Conservation (phyloP, 169 alveolate genomes). For the Plasmodium malariae region DNA sequence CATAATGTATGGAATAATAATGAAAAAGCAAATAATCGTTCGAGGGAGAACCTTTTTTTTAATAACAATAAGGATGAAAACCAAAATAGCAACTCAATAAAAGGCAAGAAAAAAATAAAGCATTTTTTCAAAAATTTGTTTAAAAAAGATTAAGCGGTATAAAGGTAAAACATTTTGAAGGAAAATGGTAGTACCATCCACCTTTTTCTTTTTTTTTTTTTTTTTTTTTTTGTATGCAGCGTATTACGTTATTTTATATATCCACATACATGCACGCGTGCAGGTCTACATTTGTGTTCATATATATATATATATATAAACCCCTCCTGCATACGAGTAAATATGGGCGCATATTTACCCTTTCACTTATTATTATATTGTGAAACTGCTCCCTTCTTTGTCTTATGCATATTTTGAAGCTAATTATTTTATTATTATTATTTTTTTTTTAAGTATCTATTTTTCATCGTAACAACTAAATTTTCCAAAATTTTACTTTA, state of each 20-base stretch:
- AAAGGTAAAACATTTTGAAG: neutral
- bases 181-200: neutral
- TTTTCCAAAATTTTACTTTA: no score
- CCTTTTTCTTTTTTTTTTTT: conserved; percentile 3
- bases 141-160: conserved; percentile 46
- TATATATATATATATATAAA: neutral
- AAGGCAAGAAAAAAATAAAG: conserved; percentile 59
- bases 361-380: no score
- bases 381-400: no score
- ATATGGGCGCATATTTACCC: no score
- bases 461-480: no score
- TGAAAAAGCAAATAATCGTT: neutral
- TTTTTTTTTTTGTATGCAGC: neutral
- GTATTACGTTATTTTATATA: neutral
- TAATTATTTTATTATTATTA: no score
- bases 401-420: no score
- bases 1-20: neutral
- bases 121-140: conserved; percentile 54
- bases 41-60: neutral
- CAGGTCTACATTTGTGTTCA: no score
- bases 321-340: no score
- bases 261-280: no score
- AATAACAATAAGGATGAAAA: neutral
- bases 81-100: conserved; percentile 21
- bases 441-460: no score